These are phyloP conservation scores for Leptodermis oblonga DNA, from an alignment of 257 asterid species.

Conservation along the genomic window DNA sequence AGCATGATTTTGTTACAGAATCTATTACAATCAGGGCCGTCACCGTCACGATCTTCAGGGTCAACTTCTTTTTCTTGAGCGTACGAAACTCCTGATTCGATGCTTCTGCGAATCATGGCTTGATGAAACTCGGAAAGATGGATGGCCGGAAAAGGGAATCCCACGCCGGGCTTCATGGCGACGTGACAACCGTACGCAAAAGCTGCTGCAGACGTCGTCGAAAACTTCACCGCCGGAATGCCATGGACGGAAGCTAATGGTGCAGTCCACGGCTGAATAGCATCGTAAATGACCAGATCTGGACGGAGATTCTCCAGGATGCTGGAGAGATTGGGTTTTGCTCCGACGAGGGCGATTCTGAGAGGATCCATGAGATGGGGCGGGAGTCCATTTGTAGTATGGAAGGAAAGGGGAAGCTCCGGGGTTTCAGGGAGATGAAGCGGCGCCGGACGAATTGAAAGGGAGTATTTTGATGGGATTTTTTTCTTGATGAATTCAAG, in stretches of 20 bases:
- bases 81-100: conserved; percentile 17
- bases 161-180: neutral
- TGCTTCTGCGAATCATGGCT: conserved; percentile 17
- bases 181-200: conserved; percentile 24
- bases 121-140: conserved; percentile 19
- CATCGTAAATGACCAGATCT: conserved; percentile 37
- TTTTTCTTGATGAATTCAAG: conserved; percentile 33
- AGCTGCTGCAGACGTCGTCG: conserved; percentile 31
- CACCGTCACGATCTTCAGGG: conserved; percentile 16
- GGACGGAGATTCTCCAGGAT: conserved; percentile 29
- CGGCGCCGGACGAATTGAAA: conserved; percentile 28
- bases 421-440: conserved; percentile 35
- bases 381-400: conserved; percentile 60
- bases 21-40: neutral
- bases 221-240: conserved; percentile 27
- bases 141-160: conserved; percentile 33
- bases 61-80: conserved; percentile 15
- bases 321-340: conserved; percentile 30
- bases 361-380: conserved; percentile 40
- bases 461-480: conserved; percentile 18
- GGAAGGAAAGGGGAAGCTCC: conserved; percentile 41
- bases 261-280: conserved; percentile 33
- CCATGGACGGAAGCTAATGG: conserved; percentile 11
- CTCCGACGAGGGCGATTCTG: conserved; percentile 20
- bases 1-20: conserved; percentile 9